phyloP scores from a whole-genome alignment of 208 protist genomes.

The Trypanosoma vivax region DNA sequence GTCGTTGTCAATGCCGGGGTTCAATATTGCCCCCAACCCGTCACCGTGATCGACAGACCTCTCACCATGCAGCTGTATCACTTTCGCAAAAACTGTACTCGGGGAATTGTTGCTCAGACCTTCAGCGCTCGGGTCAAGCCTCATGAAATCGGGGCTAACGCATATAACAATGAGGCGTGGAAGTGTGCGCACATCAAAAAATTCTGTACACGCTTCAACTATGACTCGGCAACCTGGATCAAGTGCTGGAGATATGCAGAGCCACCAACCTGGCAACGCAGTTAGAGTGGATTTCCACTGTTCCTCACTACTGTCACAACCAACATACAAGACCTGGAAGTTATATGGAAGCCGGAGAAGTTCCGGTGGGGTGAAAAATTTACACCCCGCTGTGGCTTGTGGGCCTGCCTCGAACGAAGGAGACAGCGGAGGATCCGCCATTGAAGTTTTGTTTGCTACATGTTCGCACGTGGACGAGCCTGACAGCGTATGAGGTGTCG shows the following conservation, averaged over 20 bases:
- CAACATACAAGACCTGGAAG: conserved; percentile 61
- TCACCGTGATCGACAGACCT: neutral
- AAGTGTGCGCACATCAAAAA: conserved; percentile 45
- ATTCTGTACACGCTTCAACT: conserved; percentile 9
- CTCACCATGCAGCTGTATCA: conserved; percentile 5
- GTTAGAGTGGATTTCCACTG: conserved; percentile 24
- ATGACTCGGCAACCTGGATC: neutral
- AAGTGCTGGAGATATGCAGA: conserved; percentile 28
- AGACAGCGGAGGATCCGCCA: neutral
- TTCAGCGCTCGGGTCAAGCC: neutral
- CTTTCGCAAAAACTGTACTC: neutral
- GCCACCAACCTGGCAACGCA: conserved; percentile 41
- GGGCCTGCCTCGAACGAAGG: neutral
- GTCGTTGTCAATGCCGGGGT: conserved; percentile 1
- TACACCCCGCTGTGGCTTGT: neutral
- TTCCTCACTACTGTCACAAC: conserved; percentile 32
- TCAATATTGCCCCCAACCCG: neutral
- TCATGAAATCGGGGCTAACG: neutral
- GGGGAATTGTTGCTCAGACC: neutral
- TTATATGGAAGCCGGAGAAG: neutral
- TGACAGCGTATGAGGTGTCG: neutral
- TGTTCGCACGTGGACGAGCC: no score
- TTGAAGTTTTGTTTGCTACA: no score
- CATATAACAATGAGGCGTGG: conserved; percentile 51
- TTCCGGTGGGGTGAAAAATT: neutral